These are phyloP conservation scores for Ophiocordyceps camponoti-rufipedis DNA, from an alignment of 2,329 filamentous ascomycete genomes.

Conservation along the genomic window DNA sequence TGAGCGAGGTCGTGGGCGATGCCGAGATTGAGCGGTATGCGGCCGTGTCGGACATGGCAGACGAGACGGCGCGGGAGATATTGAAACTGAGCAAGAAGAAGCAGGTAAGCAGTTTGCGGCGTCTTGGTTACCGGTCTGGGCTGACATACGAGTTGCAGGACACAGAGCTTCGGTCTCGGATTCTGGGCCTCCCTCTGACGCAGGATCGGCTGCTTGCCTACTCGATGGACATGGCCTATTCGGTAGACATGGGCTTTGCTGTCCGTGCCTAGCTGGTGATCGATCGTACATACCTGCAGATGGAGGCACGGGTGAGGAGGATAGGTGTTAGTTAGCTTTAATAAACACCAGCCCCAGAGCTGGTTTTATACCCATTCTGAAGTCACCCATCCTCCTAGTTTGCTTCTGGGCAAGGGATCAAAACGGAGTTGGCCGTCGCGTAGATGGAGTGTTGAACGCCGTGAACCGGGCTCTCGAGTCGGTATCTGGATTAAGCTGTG, in stretches of 20 bases:
- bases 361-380: too few species aligned
- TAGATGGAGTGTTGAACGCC: too few species aligned
- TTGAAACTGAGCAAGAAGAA: conserved; percentile 34
- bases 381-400: too few species aligned
- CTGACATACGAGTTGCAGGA: conserved; percentile 9
- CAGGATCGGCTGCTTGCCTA: conserved; percentile 56
- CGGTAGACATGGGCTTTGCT: too few species aligned
- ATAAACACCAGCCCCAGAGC: too few species aligned
- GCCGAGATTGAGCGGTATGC: conserved; percentile 38
- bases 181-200: conserved; percentile 47
- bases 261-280: conserved; percentile 29
- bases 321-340: too few species aligned
- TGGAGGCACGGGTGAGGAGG: too few species aligned
- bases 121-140: background rate
- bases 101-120: conserved; percentile 25
- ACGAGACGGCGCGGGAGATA: conserved; percentile 49
- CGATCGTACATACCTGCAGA: conserved; percentile 23
- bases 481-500: too few species aligned
- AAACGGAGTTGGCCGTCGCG: too few species aligned
- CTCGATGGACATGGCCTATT: conserved; percentile 30
- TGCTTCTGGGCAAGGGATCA: too few species aligned
- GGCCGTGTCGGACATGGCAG: conserved; percentile 68
- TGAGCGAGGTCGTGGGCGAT: conserved; percentile 26
- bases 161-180: conserved; percentile 18
- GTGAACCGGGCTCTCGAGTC: too few species aligned